Conservation (phyloP, 106 monocot genomes). For the Phalaenopsis equestris region DNA sequence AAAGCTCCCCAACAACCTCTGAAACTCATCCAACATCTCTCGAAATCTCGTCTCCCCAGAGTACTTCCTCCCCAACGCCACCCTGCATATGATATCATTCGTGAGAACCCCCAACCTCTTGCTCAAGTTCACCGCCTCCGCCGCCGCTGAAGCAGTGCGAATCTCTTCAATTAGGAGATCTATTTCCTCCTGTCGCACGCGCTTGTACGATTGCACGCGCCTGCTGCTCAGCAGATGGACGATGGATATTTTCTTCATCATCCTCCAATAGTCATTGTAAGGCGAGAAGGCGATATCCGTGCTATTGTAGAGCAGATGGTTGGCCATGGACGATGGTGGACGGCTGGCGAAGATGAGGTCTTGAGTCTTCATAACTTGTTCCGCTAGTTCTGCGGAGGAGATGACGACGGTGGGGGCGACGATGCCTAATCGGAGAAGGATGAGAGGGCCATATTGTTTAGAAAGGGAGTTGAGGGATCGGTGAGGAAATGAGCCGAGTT, state of each 20-base stretch:
- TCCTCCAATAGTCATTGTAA: constrained; percentile 26
- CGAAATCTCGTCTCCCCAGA: background rate
- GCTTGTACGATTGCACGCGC: constrained; percentile 11
- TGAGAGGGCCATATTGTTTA: constrained; percentile 15
- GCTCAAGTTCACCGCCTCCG: constrained; percentile 17
- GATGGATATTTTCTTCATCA: constrained; percentile 12
- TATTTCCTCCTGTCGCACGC: constrained; percentile 14
- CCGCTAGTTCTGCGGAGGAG: constrained; percentile 13
- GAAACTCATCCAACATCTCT: constrained; percentile 17
- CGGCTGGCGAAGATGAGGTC: constrained; percentile 10
- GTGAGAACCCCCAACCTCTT: constrained; percentile 9
- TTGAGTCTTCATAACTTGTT: constrained; percentile 15
- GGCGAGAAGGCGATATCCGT: constrained; percentile 9
- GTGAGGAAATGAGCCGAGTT: constrained; percentile 9
- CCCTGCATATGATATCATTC: constrained; percentile 11
- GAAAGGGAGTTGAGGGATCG: constrained; percentile 5
- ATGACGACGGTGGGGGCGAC: constrained; percentile 9
- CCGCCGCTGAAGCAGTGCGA: background rate
- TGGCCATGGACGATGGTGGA: background rate
- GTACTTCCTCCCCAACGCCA: constrained; percentile 23
- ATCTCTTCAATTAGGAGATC: background rate
- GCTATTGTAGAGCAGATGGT: background rate
- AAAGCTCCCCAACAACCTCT: constrained; percentile 12
- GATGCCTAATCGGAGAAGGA: constrained; percentile 14
- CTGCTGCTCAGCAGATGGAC: constrained; percentile 15